Conservation (phyloP, 2,329 filamentous ascomycete genomes). For the Talaromyces amestolkiae region DNA sequence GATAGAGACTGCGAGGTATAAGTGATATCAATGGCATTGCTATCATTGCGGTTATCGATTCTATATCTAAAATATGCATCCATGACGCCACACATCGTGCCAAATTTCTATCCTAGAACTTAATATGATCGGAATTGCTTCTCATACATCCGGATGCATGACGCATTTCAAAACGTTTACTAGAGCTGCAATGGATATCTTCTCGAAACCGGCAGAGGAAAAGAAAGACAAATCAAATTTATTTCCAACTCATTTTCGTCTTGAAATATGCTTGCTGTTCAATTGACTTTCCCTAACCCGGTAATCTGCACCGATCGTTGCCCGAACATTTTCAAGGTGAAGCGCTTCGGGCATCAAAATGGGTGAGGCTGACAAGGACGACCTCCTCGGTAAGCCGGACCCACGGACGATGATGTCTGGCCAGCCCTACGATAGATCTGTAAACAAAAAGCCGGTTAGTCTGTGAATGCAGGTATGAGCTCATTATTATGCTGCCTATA, state of each 20-base stretch:
- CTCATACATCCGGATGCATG: background rate
- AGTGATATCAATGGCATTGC: background rate
- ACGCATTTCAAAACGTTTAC: background rate
- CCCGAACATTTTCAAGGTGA: conserved; percentile 12
- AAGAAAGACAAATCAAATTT: background rate
- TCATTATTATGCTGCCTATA: background rate
- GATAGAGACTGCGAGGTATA: background rate
- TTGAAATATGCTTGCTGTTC: background rate
- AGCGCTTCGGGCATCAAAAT: conserved; percentile 16
- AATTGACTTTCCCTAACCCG: background rate
- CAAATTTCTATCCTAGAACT: background rate
- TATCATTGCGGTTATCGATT: background rate
- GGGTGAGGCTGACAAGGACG: conserved; percentile 4
- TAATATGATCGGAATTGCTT: background rate
- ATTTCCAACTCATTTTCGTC: background rate
- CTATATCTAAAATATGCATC: background rate
- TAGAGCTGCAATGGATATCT: conserved; percentile 4
- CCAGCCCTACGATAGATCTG: conserved; percentile 7
- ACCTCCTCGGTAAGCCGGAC: conserved; percentile 3
- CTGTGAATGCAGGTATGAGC: background rate
- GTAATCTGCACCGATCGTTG: conserved; percentile 6
- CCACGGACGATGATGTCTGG: conserved; percentile 1
- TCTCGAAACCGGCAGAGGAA: background rate
- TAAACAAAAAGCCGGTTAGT: background rate
- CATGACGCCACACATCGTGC: background rate